phyloP scores from a whole-genome alignment of 768 basidiomycete genomes.

The Agrocybe chaxingu region DNA sequence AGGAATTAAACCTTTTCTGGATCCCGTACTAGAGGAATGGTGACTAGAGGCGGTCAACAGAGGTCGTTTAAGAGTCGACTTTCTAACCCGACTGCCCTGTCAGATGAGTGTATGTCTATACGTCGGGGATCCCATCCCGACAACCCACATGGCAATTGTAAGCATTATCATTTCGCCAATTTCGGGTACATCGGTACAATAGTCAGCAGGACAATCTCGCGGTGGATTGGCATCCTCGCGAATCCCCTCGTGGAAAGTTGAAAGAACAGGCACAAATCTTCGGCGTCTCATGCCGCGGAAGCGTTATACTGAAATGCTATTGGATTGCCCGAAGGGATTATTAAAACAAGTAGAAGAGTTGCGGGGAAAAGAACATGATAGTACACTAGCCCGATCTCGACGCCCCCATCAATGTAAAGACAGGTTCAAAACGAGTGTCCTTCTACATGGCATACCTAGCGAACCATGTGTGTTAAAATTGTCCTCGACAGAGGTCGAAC shows the following conservation, averaged over 20 bases:
- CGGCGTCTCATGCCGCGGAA: neutral
- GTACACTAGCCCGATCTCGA: constrained; percentile 29
- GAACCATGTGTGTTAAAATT: constrained; percentile 3
- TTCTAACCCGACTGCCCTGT: too few species aligned
- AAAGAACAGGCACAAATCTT: neutral
- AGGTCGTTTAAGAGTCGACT: too few species aligned
- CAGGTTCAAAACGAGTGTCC: constrained; percentile 13
- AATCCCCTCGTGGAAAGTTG: neutral
- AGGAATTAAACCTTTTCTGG: too few species aligned
- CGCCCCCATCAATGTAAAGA: constrained; percentile 21
- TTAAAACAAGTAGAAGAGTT: constrained; percentile 26
- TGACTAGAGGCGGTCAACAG: too few species aligned
- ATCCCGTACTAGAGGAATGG: too few species aligned
- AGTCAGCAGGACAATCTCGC: too few species aligned
- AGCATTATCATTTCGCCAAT: too few species aligned
- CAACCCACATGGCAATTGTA: too few species aligned
- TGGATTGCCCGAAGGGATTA: constrained; percentile 24
- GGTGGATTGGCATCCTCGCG: too few species aligned
- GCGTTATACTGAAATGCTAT: constrained; percentile 16
- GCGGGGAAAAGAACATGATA: constrained; percentile 23
- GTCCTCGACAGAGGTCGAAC: neutral
- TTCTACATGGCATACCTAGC: constrained; percentile 53
- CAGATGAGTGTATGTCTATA: too few species aligned
- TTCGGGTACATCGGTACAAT: too few species aligned
- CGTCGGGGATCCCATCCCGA: too few species aligned